Evolutionary conservation across 2,329 filamentous ascomycete genomes (phyloP), one percentile per base, ranked within the genome.

Genomic region (Cladosporium sp.): DNA sequence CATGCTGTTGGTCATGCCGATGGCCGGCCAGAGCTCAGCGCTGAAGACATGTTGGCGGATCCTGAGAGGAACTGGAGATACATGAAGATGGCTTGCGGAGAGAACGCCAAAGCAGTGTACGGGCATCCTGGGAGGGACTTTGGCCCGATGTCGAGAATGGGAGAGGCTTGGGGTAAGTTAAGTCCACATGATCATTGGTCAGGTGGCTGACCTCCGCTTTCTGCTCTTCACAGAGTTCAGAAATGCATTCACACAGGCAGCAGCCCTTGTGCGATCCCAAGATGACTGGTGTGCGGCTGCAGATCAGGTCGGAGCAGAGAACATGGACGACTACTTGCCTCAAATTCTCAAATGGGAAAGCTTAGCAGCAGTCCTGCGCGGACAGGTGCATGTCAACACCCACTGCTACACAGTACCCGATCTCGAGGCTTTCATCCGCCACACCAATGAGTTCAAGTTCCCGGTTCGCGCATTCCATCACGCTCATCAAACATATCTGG

Each of bases 371-470:
- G 84, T 84, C 3, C 72, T 89, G 37, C 80, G 87, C 39, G 86
- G 86, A 0, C 84, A 89, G 63, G 84, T 89, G 5, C 81, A 85
- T 60, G 79, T 89, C 63, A 88, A 89, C 73, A 86, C 84, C 0
- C 87, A 90, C 65, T 89, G 87, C 73, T 90, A 89, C 70, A 88
- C 85, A 0, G 78, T 88, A 1, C 80, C 85, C 0, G 87, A 89
- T 65, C 75, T 89, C 7, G 86, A 89, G 70, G 83, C 84, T 34
- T 87, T 89, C 69, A 81, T 89, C 3, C 81, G 86, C 60, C 85
- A 88, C 67, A 87, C 84, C 14, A 88, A 89, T 63, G 87, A 89
- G 76, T 90, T 89, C 74, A 80, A 84, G 61, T 88, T 89, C 65
- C 72, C 82, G 0, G 74, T 89, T 3, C 78, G 84, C 12, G 85